These are phyloP conservation scores for Echria macrotheca DNA, from an alignment of 495 filamentous ascomycete genomes.

Conservation along the genomic window DNA sequence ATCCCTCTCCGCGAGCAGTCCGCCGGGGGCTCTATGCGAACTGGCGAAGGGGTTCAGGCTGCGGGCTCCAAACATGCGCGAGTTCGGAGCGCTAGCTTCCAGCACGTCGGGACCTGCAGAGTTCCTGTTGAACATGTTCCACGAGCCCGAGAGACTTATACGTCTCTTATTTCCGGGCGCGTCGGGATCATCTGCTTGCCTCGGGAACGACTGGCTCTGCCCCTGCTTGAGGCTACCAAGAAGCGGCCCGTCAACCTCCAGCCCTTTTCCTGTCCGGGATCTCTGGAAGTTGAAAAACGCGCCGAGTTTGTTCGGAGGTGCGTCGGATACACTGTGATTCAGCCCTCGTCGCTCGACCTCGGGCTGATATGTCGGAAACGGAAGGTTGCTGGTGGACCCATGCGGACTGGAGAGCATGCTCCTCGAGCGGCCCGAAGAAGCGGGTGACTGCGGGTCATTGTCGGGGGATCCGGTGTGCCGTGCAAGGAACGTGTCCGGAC, in stretches of 20 bases:
- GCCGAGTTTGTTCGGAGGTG: slow-evolving; percentile 30
- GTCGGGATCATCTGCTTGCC: slow-evolving; percentile 45
- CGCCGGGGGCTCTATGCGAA: slow-evolving; percentile 59
- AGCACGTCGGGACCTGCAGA: slow-evolving; percentile 37
- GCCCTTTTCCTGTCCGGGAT: slow-evolving; percentile 59
- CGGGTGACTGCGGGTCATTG: slow-evolving; percentile 60
- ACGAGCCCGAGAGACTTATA: slow-evolving; percentile 45
- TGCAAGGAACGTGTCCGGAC: slow-evolving; percentile 25
- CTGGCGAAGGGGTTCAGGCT: slow-evolving; percentile 63
- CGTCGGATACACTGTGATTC: slow-evolving; percentile 15
- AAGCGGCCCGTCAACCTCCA: slow-evolving; percentile 61
- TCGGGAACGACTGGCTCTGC: slow-evolving; percentile 79
- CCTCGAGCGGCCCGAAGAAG: slow-evolving; percentile 58
- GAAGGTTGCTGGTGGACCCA: slow-evolving; percentile 53
- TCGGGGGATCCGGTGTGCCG: slow-evolving; percentile 39
- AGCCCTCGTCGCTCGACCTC: slow-evolving; percentile 38
- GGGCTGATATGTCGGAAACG: slow-evolving; percentile 39
- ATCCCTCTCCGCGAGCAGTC: slow-evolving; percentile 61
- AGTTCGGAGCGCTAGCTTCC: slow-evolving; percentile 27
- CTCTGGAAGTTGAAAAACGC: slow-evolving; percentile 62
- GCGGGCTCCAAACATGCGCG: slow-evolving; percentile 34
- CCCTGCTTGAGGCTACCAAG: slow-evolving; percentile 68
- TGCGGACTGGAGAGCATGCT: slow-evolving; percentile 65
- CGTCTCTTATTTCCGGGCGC: slow-evolving; percentile 37
- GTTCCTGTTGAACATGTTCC: slow-evolving; percentile 55